These are phyloP conservation scores for Cordyceps militaris DNA, from an alignment of 2,329 filamentous ascomycete species.

Conservation along the genomic window DNA sequence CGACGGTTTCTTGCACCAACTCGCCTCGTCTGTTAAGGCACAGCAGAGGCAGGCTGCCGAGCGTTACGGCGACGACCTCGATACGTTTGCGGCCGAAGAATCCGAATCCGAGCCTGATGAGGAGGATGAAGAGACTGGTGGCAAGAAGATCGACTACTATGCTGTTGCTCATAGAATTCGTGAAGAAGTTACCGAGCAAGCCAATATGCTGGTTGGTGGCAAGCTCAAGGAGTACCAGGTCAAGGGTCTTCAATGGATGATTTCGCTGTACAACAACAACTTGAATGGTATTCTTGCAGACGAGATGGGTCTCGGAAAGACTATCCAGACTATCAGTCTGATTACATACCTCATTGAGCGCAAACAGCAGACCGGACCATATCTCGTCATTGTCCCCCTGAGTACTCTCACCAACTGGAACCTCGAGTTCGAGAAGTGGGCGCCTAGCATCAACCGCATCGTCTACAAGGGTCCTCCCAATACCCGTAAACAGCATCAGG, in stretches of 20 bases:
- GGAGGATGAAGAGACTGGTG: slow-evolving; percentile 60
- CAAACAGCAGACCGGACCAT: slow-evolving; percentile 87
- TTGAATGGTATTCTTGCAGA: slow-evolving; percentile 97
- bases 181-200: slow-evolving; percentile 81
- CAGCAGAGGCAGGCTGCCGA: slow-evolving; percentile 82
- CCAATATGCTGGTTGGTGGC: slow-evolving; percentile 81
- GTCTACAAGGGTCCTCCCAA: slow-evolving; percentile 96
- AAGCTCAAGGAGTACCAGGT: slow-evolving; percentile 94
- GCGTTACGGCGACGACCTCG: slow-evolving; percentile 62
- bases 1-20: slow-evolving; percentile 92
- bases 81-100: slow-evolving; percentile 44
- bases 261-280: slow-evolving; percentile 99
- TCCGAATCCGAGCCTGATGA: slow-evolving; percentile 62
- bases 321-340: slow-evolving; percentile 96
- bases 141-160: slow-evolving; percentile 94
- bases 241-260: slow-evolving; percentile 99
- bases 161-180: slow-evolving; percentile 94
- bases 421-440: slow-evolving; percentile 98
- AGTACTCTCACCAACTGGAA: slow-evolving; percentile 99
- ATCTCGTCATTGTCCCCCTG: slow-evolving; percentile 91
- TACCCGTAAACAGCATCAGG: slow-evolving; percentile 80
- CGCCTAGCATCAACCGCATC: slow-evolving; percentile 74
- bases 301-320: slow-evolving; percentile 99
- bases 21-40: slow-evolving; percentile 87
- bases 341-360: slow-evolving; percentile 95